Evolutionary conservation across 2,329 filamentous ascomycete species (phyloP).

Genomic region (Laburnicola sp.): DNA sequence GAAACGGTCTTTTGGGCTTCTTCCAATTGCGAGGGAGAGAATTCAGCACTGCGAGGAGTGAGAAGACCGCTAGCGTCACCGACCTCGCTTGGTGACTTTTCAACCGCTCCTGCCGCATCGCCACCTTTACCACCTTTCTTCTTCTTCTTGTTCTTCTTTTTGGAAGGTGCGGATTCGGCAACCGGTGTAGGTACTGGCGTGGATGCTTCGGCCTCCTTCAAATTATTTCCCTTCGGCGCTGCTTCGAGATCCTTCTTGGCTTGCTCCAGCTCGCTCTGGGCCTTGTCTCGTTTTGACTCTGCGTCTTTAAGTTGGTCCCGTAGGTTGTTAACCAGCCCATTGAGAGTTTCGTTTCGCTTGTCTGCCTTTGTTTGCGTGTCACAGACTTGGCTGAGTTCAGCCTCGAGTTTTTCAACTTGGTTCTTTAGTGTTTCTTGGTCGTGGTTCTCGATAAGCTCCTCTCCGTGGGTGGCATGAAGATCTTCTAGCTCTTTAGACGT

Average conservation of each 20-base stretch:
- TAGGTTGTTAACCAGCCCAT: constrained; percentile 59
- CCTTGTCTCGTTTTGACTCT: constrained; percentile 52
- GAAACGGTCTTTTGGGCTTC: constrained; percentile 35
- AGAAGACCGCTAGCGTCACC: constrained; percentile 41
- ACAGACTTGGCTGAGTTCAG: constrained; percentile 34
- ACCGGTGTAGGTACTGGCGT: constrained; percentile 25
- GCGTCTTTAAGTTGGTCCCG: constrained; percentile 58
- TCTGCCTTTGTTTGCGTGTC: constrained; percentile 47
- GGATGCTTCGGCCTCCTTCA: constrained; percentile 17
- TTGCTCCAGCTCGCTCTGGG: constrained; percentile 49
- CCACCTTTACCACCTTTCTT: constrained; percentile 74
- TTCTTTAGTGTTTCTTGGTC: constrained; percentile 30
- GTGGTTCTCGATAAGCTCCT: constrained; percentile 35
- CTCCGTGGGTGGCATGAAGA: constrained; percentile 40
- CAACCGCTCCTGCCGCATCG: constrained; percentile 40
- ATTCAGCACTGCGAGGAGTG: constrained; percentile 45
- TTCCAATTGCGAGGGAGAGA: constrained; percentile 43
- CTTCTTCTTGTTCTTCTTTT: constrained; percentile 79
- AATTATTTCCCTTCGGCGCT: constrained; percentile 19
- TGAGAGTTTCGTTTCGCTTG: constrained; percentile 58
- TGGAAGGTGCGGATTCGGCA: constrained; percentile 33
- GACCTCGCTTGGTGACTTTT: constrained; percentile 45
- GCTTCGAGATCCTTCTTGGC: constrained; percentile 34
- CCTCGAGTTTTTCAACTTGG: constrained; percentile 38
- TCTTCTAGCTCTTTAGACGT: constrained; percentile 56